Percentiles rank a stretch among this genome's conserved stretches.
These are phyloP conservation scores for Pisolithus orientalis DNA, from an alignment of 768 basidiomycete genomes.

Conservation along the genomic window DNA sequence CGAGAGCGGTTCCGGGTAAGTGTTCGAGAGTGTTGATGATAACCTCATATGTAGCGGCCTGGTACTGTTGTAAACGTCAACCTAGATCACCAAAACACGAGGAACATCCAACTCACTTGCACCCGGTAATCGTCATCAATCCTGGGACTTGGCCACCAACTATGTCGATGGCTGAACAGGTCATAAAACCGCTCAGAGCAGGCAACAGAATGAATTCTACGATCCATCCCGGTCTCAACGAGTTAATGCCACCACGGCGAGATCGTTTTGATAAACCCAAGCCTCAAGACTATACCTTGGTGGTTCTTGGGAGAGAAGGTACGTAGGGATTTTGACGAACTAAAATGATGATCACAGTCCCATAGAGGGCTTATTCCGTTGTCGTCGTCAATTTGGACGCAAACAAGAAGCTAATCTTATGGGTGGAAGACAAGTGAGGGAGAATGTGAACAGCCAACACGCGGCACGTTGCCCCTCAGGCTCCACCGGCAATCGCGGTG, in stretches of 20 bases:
- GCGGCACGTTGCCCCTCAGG: constrained; percentile 39
- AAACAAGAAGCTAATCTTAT: constrained; percentile 47
- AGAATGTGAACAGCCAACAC: constrained; percentile 45
- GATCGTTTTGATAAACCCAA: constrained; percentile 57
- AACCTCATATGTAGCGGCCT: constrained; percentile 75
- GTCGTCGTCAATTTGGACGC: constrained; percentile 58
- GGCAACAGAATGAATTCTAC: constrained; percentile 90
- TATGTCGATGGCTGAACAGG: constrained; percentile 91
- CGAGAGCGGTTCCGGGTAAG: constrained; percentile 59
- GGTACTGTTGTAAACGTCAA: constrained; percentile 44
- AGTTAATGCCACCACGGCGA: constrained; percentile 78
- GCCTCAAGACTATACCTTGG: constrained; percentile 52
- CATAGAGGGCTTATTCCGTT: constrained; percentile 52
- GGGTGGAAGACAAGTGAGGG: constrained; percentile 54
- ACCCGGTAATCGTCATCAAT: constrained; percentile 80
- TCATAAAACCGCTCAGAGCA: constrained; percentile 90
- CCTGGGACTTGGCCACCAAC: constrained; percentile 84
- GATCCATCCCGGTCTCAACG: constrained; percentile 88
- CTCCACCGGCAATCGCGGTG: constrained; percentile 49
- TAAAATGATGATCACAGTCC: no score
- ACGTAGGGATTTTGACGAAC: not conserved
- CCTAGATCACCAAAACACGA: not conserved
- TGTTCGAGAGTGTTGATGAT: constrained; percentile 92
- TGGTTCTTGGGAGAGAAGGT: constrained; percentile 44
- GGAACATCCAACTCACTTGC: constrained; percentile 50